Conservation (phyloP, 192 early-diverging fungal species). For the Coemansia sp. region DNA sequence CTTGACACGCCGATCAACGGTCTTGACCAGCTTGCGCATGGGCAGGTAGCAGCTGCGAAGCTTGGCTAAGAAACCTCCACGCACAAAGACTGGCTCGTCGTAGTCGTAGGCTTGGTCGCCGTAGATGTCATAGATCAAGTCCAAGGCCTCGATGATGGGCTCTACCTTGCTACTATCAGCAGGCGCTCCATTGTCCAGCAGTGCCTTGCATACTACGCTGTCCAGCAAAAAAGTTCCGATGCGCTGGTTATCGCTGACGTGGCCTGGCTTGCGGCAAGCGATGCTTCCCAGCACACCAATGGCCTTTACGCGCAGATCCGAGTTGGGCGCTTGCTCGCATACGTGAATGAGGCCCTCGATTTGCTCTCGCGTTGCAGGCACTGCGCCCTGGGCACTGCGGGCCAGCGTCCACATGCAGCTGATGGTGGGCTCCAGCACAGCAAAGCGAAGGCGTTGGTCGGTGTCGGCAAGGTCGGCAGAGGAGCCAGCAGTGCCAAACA, state of each 20-base stretch:
- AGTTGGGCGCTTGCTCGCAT: constrained; percentile 16
- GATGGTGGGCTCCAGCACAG: constrained; percentile 63
- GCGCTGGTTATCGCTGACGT: constrained; percentile 41
- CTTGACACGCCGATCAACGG: constrained; percentile 69
- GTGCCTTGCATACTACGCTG: constrained; percentile 21
- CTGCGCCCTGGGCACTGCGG: constrained; percentile 60
- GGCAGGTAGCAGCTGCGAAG: constrained; percentile 57
- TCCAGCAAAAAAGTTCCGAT: constrained; percentile 70
- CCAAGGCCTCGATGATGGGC: constrained; percentile 69
- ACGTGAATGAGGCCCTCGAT: constrained; percentile 53
- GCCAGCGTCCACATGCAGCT: constrained; percentile 77
- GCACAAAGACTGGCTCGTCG: constrained; percentile 80
- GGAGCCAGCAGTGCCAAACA: constrained; percentile 52
- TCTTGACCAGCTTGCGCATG: constrained; percentile 57
- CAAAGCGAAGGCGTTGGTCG: constrained; percentile 56
- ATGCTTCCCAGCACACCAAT: constrained; percentile 75
- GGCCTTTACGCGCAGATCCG: constrained; percentile 59
- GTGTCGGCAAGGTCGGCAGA: constrained; percentile 52
- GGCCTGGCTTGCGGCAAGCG: constrained; percentile 64
- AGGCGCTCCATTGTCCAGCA: constrained; percentile 10
- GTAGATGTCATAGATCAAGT: constrained; percentile 87
- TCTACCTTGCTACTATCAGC: constrained; percentile 13
- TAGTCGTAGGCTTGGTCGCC: constrained; percentile 79
- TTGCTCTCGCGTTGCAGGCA: constrained; percentile 52
- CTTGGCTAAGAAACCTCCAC: constrained; percentile 58